These are phyloP conservation scores for Populus alba DNA, from an alignment of 345 rosid species.

Conservation along the genomic window DNA sequence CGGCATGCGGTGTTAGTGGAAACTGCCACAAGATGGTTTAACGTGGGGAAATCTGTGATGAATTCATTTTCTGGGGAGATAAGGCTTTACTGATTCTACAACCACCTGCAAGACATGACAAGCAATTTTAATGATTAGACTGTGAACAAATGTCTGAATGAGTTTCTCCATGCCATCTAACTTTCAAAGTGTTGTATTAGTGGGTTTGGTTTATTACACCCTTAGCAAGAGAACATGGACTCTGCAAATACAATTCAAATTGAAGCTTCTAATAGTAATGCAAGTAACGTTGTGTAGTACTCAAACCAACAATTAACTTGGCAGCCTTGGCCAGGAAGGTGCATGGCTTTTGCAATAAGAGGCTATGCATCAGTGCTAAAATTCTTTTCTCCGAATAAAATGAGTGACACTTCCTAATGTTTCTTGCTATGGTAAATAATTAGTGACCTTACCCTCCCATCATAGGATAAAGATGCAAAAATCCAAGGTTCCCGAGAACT, in stretches of 20 bases:
- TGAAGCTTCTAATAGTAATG: not conserved
- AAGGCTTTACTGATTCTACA: conserved; percentile 27
- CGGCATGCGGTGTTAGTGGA: not conserved
- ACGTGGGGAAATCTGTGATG: not conserved
- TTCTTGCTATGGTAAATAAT: not conserved
- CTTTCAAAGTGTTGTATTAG: not conserved
- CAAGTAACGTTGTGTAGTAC: not conserved
- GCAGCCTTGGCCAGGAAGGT: not conserved
- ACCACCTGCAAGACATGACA: conserved; percentile 19
- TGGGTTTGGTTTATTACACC: not conserved
- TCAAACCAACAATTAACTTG: not conserved
- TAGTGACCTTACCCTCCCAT: conserved; percentile 75
- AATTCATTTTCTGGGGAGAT: conserved; percentile 21
- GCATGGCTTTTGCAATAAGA: not conserved
- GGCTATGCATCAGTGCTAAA: not conserved
- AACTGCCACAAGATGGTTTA: not conserved
- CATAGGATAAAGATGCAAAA: conserved; percentile 86
- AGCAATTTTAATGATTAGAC: not conserved
- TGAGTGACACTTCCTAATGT: not conserved
- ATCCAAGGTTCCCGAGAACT: conserved; percentile 85
- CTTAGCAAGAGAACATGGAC: not conserved
- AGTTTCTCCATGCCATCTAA: not conserved
- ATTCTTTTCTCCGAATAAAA: not conserved
- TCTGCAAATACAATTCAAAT: not conserved
- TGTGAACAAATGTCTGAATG: not conserved